phyloP scores from a whole-genome alignment of 1,284 basidiomycete species.

The Microbotryum silenes-acaulis region DNA sequence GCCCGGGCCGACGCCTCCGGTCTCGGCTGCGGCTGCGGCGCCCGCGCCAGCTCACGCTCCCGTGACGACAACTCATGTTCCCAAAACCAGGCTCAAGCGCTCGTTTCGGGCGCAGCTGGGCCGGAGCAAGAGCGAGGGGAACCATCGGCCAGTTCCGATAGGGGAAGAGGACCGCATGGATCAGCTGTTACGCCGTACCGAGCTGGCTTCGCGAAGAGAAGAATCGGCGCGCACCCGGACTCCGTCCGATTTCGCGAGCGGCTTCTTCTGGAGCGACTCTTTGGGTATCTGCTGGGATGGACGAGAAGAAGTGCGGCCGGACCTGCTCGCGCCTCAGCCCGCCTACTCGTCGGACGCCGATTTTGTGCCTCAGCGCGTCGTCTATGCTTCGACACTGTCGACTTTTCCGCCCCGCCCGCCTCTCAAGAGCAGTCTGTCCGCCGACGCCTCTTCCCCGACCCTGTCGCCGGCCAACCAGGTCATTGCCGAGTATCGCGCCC shows the following conservation, averaged over 20 bases:
- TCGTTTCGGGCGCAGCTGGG: slow-evolving; percentile 7
- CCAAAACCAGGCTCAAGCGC: neutral
- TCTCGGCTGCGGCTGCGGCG: too few species aligned
- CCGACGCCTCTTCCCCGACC: neutral
- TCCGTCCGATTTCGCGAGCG: neutral
- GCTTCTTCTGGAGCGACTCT: slow-evolving; percentile 15
- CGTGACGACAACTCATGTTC: too few species aligned
- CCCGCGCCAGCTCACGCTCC: too few species aligned
- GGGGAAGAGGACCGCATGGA: slow-evolving; percentile 8
- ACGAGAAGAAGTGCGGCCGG: slow-evolving; percentile 25
- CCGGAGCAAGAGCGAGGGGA: slow-evolving; percentile 19
- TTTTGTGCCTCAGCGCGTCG: slow-evolving; percentile 14
- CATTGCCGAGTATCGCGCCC: slow-evolving; percentile 16
- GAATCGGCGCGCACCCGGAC: slow-evolving; percentile 4
- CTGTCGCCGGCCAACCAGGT: slow-evolving; percentile 11
- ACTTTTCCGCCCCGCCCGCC: slow-evolving; percentile 28
- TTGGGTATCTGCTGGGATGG: slow-evolving; percentile 30
- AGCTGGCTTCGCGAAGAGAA: neutral
- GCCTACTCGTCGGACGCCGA: slow-evolving; percentile 23
- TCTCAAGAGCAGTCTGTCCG: slow-evolving; percentile 7
- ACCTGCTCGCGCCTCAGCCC: slow-evolving; percentile 11
- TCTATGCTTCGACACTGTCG: slow-evolving; percentile 28
- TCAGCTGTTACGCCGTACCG: slow-evolving; percentile 7
- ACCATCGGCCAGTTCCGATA: neutral
- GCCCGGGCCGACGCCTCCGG: too few species aligned